A percentile compares a stretch with the other conserved stretches of the same genome.
phyloP scores from a whole-genome alignment of 768 basidiomycete species.

The Symmetrospora coprosmae region DNA sequence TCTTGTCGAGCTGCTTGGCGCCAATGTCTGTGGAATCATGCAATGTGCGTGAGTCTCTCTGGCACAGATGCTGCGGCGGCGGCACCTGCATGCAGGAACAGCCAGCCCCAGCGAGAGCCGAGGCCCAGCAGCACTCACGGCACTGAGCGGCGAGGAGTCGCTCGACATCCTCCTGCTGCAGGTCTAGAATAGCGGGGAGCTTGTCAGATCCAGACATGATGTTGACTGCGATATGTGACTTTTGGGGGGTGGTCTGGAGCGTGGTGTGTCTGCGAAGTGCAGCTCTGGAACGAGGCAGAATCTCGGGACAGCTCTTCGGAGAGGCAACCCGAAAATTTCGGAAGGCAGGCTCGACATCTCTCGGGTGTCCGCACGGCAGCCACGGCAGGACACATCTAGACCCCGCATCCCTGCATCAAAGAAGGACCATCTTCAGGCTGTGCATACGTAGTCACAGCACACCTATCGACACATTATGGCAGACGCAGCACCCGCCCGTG shows the following conservation, averaged over 20 bases:
- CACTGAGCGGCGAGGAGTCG: slow-evolving; percentile 86
- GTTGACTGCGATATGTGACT: too few species aligned
- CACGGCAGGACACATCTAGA: neutral
- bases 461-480: neutral
- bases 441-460: too few species aligned
- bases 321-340: too few species aligned
- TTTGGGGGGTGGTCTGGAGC: too few species aligned
- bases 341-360: too few species aligned
- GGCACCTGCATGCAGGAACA: neutral
- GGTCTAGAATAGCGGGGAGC: slow-evolving; percentile 80
- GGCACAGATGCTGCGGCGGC: neutral
- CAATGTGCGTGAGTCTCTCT: neutral
- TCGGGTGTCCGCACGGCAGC: too few species aligned
- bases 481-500: slow-evolving; percentile 47
- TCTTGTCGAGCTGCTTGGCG: slow-evolving; percentile 98
- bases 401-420: neutral
- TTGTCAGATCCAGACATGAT: slow-evolving; percentile 45
- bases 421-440: neutral
- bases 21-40: slow-evolving; percentile 34
- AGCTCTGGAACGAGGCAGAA: too few species aligned
- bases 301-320: too few species aligned
- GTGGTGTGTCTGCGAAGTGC: too few species aligned
- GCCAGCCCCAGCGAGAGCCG: slow-evolving; percentile 34
- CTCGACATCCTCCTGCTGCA: slow-evolving; percentile 95
- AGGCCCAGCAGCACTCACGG: too few species aligned